Conservation (phyloP, 768 basidiomycete species). For the Calocybe gangraenosa region DNA sequence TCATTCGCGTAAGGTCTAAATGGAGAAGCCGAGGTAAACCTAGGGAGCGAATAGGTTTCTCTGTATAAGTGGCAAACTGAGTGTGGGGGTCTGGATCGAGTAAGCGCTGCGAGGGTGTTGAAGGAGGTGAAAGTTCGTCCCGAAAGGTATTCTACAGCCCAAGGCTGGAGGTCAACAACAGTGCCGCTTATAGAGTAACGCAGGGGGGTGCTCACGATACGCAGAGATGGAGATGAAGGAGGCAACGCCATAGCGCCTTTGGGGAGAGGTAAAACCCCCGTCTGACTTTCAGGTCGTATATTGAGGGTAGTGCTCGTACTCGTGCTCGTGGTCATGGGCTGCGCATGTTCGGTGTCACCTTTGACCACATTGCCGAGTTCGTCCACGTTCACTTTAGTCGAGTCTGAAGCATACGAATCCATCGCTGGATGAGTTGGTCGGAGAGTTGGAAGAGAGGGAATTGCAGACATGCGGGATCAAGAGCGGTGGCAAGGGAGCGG, state of each 20-base stretch:
- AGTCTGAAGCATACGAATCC: constrained; percentile 4
- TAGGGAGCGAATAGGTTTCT: constrained; percentile 3
- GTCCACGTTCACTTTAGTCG: constrained; percentile 1
- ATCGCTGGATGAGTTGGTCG: too few species aligned
- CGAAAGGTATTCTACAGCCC: constrained; percentile 6
- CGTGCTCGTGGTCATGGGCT: background rate
- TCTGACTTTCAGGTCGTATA: background rate
- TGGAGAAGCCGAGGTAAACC: background rate
- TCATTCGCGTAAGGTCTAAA: too few species aligned
- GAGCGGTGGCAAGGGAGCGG: too few species aligned
- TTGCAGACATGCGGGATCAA: too few species aligned
- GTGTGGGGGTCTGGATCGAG: constrained; percentile 13
- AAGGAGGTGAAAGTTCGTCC: constrained; percentile 11
- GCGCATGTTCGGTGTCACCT: background rate
- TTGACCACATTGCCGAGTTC: background rate
- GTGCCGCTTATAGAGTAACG: too few species aligned
- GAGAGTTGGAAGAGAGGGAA: too few species aligned
- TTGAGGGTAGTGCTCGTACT: background rate
- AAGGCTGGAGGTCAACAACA: too few species aligned
- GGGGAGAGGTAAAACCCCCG: constrained; percentile 10
- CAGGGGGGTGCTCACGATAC: too few species aligned
- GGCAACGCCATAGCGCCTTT: constrained; percentile 16
- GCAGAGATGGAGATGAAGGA: constrained; percentile 4
- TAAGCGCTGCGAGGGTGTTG: constrained; percentile 13
- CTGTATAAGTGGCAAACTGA: constrained; percentile 21